Evolutionary conservation across 371 early-diverging fungal species (phyloP), one percentile per base, ranked within the genome.

Genomic region (Synchytrium microbalum): DNA sequence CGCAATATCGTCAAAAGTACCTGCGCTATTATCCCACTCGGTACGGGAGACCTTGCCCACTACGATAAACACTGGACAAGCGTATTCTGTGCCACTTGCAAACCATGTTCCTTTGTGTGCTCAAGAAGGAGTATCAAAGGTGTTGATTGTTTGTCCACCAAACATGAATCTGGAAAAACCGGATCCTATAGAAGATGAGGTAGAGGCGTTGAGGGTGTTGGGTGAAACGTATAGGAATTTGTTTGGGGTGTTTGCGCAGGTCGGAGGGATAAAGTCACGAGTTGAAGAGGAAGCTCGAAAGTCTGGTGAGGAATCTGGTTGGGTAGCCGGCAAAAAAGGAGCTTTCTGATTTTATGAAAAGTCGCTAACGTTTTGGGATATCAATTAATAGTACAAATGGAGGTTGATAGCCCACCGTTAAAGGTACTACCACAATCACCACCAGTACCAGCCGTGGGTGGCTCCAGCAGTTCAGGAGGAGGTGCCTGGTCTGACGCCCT

Each of bases 141-240:
- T 67, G 16, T 32, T 32, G 52, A 32, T 5, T 57, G 66, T 69
- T 8, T 66, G 68, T 30, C 60, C 58, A 0, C 72, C 72, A 25
- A 72, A 72, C 60, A 57, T 63, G 65, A 72, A 72, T 55, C 64
- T 65, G 10, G 19, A 23, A 24, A 52, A 69, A 25, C 65, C 69
- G 1, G 66, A 66, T 38, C 57, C 60, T 13, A 61, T 66, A 10
- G n/a, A 8, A 24, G 62, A 66, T 23, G 66, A 66, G 25, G 33
- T 8, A 14, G 32, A 29, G 55, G 66, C 66, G 3, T 23, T 60
- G 10, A 30, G 27, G 31, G 2, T 46, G 31, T 52, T 66, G 2
- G 30, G 29, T 2, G 54, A 53, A 10, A 30, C 53, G 8, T 66
- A 66, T 33, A 27, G 26, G 31, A 33, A 8, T 2, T 29, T 61